phyloP scores from a whole-genome alignment of 73 alveolate genomes.

The Loxodes magnus region DNA sequence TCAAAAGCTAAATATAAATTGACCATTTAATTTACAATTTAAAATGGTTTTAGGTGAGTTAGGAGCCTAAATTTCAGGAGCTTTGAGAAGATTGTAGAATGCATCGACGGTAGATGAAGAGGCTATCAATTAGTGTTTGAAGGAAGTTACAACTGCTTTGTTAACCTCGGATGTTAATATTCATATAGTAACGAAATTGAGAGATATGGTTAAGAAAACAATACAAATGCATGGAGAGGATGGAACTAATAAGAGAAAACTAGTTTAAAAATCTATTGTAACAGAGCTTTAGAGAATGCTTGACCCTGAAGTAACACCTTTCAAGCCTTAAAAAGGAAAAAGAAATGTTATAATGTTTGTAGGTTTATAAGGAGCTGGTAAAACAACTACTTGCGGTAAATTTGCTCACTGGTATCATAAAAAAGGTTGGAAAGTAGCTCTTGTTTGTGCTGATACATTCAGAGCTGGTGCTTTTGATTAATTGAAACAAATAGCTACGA shows the following conservation, averaged over 20 bases:
- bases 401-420: constrained; percentile 88
- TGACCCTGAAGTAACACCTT: constrained; percentile 51
- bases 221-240: constrained; percentile 62
- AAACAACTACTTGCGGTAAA: constrained; percentile 98
- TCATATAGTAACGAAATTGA: constrained; percentile 63
- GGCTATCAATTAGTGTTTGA: constrained; percentile 40
- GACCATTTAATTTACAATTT: too few relatives aligned
- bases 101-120: constrained; percentile 75
- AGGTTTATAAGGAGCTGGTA: constrained; percentile 99
- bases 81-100: constrained; percentile 52
- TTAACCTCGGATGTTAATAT: constrained; percentile 87
- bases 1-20: too few relatives aligned
- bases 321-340: constrained; percentile 74
- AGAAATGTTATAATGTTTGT: constrained; percentile 96
- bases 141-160: constrained; percentile 79
- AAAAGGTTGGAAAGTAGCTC: constrained; percentile 88
- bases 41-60: constrained; percentile 81
- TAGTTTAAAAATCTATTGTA: constrained; percentile 78
- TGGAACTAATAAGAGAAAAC: constrained; percentile 65
- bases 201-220: constrained; percentile 66
- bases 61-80: constrained; percentile 58
- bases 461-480: constrained; percentile 99
- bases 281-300: constrained; percentile 82
- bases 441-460: constrained; percentile 98
- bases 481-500: constrained; percentile 97